Evolutionary conservation across 2,329 filamentous ascomycete species (phyloP).

Genomic region (Pestalotiopsis sp.): DNA sequence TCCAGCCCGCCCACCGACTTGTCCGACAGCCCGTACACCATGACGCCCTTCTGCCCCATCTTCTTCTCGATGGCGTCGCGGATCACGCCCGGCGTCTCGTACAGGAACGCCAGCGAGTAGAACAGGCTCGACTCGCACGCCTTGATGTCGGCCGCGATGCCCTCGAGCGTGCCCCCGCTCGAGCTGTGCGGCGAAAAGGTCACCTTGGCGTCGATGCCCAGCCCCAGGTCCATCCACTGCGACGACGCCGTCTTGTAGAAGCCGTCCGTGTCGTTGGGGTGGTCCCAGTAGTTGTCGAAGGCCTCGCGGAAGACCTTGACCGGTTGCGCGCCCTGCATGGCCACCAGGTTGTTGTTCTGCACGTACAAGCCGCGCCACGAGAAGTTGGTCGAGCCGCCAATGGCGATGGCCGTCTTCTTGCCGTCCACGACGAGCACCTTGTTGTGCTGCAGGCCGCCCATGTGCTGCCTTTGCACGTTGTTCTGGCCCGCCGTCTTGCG

Average conservation of each 20-base stretch:
- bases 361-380: conserved; percentile 7
- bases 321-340: neutral
- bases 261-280: neutral
- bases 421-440: conserved; percentile 3
- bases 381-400: conserved; percentile 4
- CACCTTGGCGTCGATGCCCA: conserved; percentile 4
- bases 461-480: conserved; percentile 6
- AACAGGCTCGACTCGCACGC: conserved; percentile 1
- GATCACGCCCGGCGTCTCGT: conserved; percentile 5
- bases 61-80: conserved; percentile 1
- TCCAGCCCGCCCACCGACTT: conserved; percentile 8
- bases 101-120: conserved; percentile 6
- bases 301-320: conserved; percentile 5
- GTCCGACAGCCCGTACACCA: conserved; percentile 7
- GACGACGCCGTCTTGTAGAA: neutral
- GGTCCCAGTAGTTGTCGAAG: neutral
- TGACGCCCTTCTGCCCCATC: conserved; percentile 1
- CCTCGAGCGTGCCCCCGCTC: neutral
- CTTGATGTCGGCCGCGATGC: conserved; percentile 4
- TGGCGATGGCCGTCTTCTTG: neutral
- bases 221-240: neutral
- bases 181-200: conserved; percentile 8
- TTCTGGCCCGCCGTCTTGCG: neutral
- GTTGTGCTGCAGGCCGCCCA: conserved; percentile 5
- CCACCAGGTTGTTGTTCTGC: conserved; percentile 2